phyloP scores from a whole-genome alignment of 2,329 filamentous ascomycete species.

The Tolypocladium paradoxum region DNA sequence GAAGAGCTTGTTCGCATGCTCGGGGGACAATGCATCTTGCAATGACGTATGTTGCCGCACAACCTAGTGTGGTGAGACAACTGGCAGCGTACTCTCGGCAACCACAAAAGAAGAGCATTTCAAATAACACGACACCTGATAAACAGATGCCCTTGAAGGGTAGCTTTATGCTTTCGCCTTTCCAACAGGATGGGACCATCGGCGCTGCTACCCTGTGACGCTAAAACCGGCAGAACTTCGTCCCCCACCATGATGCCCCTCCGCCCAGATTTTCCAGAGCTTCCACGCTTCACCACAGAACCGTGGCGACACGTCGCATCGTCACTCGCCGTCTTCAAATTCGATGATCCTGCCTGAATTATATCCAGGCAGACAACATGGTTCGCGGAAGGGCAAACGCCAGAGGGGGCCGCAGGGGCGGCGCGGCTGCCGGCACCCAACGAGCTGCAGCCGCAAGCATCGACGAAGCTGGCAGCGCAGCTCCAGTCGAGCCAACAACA shows the following conservation, averaged over 20 bases:
- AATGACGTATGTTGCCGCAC: background rate
- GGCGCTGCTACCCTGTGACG: background rate
- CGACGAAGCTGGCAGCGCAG: background rate
- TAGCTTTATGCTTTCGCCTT: too few species aligned
- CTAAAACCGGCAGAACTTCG: slow-evolving; percentile 16
- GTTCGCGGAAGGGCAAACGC: slow-evolving; percentile 20
- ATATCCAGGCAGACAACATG: slow-evolving; percentile 13
- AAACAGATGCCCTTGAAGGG: background rate
- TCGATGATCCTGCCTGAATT: slow-evolving; percentile 2
- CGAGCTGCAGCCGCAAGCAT: slow-evolving; percentile 12
- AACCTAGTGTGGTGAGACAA: background rate
- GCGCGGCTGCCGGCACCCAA: slow-evolving; percentile 12
- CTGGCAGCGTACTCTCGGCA: background rate
- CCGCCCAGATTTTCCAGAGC: slow-evolving; percentile 10
- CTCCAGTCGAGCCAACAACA: background rate
- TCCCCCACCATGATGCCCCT: slow-evolving; percentile 22
- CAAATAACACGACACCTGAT: too few species aligned
- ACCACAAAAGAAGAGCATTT: too few species aligned
- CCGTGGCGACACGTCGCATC: background rate
- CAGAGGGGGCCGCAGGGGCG: slow-evolving; percentile 21
- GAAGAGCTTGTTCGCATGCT: too few species aligned
- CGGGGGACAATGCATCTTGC: too few species aligned
- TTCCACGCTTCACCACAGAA: background rate
- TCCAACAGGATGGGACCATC: too few species aligned
- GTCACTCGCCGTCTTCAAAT: background rate